Conservation (phyloP, 352 stramenopile species). For the Phytophthora sansomeana region DNA sequence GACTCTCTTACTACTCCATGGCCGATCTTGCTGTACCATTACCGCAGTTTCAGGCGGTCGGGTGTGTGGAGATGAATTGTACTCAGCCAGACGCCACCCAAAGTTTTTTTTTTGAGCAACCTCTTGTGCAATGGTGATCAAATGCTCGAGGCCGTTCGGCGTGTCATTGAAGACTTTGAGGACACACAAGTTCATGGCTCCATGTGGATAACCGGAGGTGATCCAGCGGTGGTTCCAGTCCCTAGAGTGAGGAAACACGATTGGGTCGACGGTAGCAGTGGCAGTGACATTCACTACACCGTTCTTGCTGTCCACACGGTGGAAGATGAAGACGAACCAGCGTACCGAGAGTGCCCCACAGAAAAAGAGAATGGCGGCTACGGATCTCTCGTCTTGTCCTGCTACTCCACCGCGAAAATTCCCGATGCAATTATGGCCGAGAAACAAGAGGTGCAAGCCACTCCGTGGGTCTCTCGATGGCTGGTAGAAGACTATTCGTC, state of each 20-base stretch:
- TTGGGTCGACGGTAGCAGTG: slow-evolving; percentile 20
- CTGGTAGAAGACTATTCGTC: slow-evolving; percentile 13
- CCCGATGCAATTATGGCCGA: background rate
- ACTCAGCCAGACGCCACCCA: slow-evolving; percentile 19
- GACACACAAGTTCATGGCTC: slow-evolving; percentile 12
- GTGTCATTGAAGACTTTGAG: slow-evolving; percentile 21
- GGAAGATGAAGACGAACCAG: slow-evolving; percentile 4
- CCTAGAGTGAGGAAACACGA: slow-evolving; percentile 10
- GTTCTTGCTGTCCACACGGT: slow-evolving; percentile 31
- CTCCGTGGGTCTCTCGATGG: slow-evolving; percentile 14
- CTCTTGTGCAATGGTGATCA: slow-evolving; percentile 17
- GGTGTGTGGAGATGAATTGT: slow-evolving; percentile 20
- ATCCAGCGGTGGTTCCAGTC: slow-evolving; percentile 8
- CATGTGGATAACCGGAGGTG: slow-evolving; percentile 34
- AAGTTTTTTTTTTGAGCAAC: slow-evolving; percentile 28
- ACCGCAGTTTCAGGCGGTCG: slow-evolving; percentile 3
- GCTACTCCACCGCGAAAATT: slow-evolving; percentile 17
- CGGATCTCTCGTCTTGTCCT: slow-evolving; percentile 25
- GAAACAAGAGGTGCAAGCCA: slow-evolving; percentile 11
- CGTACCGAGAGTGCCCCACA: slow-evolving; percentile 9
- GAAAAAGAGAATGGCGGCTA: slow-evolving; percentile 15
- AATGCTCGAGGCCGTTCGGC: slow-evolving; percentile 26
- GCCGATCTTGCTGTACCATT: slow-evolving; percentile 25
- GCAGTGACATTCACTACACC: slow-evolving; percentile 15
- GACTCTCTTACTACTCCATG: no score